Conservation (phyloP, 129 eudicot species). For the Smallanthus sonchifolius region DNA sequence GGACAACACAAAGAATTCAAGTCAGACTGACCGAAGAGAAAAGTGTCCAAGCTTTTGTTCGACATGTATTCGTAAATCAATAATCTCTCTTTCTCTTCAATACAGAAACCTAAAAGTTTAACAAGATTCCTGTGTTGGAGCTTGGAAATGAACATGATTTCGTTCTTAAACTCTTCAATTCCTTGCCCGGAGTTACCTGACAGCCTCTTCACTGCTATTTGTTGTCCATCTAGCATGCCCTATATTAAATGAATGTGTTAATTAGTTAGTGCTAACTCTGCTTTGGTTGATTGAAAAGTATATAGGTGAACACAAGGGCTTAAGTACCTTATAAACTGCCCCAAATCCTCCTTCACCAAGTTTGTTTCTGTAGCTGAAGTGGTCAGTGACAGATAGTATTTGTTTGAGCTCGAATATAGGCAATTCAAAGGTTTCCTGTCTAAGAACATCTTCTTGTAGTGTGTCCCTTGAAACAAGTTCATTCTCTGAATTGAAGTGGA, state of each 20-base stretch:
- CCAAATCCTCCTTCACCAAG: constrained; percentile 55
- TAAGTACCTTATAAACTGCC: constrained; percentile 33
- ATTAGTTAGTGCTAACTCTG: neutral
- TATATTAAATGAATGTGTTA: neutral
- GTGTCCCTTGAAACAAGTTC: constrained; percentile 4
- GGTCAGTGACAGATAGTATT: constrained; percentile 27
- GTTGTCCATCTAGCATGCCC: constrained; percentile 34
- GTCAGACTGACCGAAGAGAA: constrained; percentile 36
- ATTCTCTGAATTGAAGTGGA: neutral
- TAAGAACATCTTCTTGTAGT: constrained; percentile 17
- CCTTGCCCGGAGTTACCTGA: constrained; percentile 36
- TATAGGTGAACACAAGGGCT: neutral
- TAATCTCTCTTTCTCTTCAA: constrained; percentile 37
- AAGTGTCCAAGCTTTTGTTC: constrained; percentile 40
- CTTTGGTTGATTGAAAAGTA: neutral
- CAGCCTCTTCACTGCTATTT: constrained; percentile 40
- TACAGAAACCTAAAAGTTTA: constrained; percentile 35
- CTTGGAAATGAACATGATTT: constrained; percentile 32
- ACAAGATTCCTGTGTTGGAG: constrained; percentile 44
- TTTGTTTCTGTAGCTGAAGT: constrained; percentile 31
- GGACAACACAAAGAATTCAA: neutral
- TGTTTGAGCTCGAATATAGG: constrained; percentile 27
- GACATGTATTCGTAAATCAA: constrained; percentile 41
- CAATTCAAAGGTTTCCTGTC: constrained; percentile 19
- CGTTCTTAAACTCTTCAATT: constrained; percentile 36